These are phyloP conservation scores for Cenchrus americanus DNA, from an alignment of 176 grass and related monocot genomes.

Conservation along the genomic window DNA sequence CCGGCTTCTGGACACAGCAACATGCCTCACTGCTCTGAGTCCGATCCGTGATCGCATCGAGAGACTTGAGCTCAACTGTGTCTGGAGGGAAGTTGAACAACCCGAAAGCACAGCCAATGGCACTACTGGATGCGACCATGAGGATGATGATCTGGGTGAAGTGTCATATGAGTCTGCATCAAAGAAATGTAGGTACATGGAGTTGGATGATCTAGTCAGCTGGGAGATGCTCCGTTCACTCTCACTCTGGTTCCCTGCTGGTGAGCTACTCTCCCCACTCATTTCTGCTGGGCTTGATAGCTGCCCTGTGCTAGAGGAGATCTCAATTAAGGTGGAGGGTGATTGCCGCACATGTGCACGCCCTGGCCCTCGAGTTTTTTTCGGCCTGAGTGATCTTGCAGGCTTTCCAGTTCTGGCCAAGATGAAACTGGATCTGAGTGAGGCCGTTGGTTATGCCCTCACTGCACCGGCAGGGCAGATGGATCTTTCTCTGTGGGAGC, in stretches of 20 bases:
- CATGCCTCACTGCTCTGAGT: constrained; percentile 59
- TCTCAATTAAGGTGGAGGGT: constrained; percentile 90
- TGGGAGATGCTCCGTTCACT: constrained; percentile 80
- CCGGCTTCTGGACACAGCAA: constrained; percentile 58
- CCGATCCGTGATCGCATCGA: constrained; percentile 70
- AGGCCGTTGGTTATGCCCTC: constrained; percentile 87
- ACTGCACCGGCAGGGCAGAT: constrained; percentile 87
- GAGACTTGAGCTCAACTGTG: constrained; percentile 88
- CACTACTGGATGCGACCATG: constrained; percentile 19
- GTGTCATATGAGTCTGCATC: constrained; percentile 45
- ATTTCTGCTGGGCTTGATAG: constrained; percentile 56
- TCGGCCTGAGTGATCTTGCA: constrained; percentile 69
- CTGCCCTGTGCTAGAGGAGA: constrained; percentile 80
- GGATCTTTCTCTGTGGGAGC: constrained; percentile 92
- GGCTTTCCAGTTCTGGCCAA: constrained; percentile 64
- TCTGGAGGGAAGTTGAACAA: constrained; percentile 54
- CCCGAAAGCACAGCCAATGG: constrained; percentile 25
- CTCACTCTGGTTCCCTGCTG: constrained; percentile 82
- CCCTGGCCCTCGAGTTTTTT: constrained; percentile 29
- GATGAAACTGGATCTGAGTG: constrained; percentile 91
- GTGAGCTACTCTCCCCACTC: constrained; percentile 74
- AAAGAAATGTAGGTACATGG: constrained; percentile 73
- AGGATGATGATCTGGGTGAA: constrained; percentile 49
- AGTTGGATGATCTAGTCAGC: constrained; percentile 54
- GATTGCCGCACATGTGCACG: constrained; percentile 70